These are phyloP conservation scores for Chaetothyriales sp. DNA, from an alignment of 2,329 filamentous ascomycete genomes.

Conservation along the genomic window DNA sequence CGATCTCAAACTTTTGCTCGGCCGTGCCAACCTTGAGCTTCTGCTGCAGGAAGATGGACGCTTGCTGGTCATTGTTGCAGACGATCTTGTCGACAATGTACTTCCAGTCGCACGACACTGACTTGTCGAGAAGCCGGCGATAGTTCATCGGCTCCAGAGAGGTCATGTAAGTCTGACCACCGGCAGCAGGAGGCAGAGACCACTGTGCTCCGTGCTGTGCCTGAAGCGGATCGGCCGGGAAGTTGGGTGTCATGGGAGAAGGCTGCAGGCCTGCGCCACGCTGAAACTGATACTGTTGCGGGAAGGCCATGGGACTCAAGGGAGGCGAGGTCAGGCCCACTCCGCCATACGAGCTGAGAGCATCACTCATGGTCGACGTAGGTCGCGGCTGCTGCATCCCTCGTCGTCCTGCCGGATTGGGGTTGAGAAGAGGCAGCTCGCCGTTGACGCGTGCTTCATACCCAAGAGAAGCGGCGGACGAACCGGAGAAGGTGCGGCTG, in stretches of 20 bases:
- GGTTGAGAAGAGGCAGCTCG: constrained; percentile 8
- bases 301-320: constrained; percentile 10
- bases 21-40: constrained; percentile 93
- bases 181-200: constrained; percentile 35
- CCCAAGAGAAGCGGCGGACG: constrained; percentile 3
- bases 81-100: constrained; percentile 99
- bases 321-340: constrained; percentile 11
- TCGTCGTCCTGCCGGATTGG: constrained; percentile 10
- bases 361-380: constrained; percentile 10
- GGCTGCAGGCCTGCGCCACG: constrained; percentile 15
- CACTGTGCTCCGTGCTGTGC: neutral
- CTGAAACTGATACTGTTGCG: constrained; percentile 10
- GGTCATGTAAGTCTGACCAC: constrained; percentile 65
- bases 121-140: constrained; percentile 83
- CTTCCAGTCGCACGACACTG: constrained; percentile 97
- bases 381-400: constrained; percentile 10
- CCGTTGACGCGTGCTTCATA: constrained; percentile 10
- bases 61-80: constrained; percentile 97
- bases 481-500: constrained; percentile 9
- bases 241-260: constrained; percentile 12
- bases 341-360: constrained; percentile 7
- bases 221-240: constrained; percentile 3
- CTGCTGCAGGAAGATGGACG: constrained; percentile 96
- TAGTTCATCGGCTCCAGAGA: constrained; percentile 92
- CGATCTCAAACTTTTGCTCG: constrained; percentile 94